Evolutionary conservation across 1,284 basidiomycete genomes (phyloP), one percentile per base, ranked within the genome.

Genomic region (Cutaneotrichosporon cavernicola): DNA sequence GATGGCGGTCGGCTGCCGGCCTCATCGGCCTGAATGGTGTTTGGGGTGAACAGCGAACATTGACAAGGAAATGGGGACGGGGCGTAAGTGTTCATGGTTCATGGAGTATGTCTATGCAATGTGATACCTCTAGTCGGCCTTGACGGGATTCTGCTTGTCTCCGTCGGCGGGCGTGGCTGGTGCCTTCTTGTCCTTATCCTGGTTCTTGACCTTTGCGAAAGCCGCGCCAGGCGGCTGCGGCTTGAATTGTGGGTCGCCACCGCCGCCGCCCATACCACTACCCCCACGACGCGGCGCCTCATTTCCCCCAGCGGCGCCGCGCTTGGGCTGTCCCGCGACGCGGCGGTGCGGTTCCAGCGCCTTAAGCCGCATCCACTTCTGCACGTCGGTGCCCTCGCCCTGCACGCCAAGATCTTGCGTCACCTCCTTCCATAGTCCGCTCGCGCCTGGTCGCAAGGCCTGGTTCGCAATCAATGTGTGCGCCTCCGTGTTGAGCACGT

Each of bases 401-500:
- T 77, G 67, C 5, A 61, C 61, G 32, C 78, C 81, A 32, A 80
- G 70, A 21, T 73, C 64, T 46, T 64, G 58, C 26, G 68, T 64
- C 10, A 49, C 63, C 1, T 69, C 70, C 18, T 67, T 64, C 76
- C 77, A 79, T 10, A 80, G 60, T 2, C 70, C 65, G 59, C 73
- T 69, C 40, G 65, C 69, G 22, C 75, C 78, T 22, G 76, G 74
- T 59, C 66, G 66, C 1, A 26, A 26, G 64, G 75, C 69, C 47
- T 62, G 55, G 61, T 77, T 73, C 40, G 73, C 67, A 53, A 81
- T 62, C 58, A 82, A 67, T 0, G 79, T 79, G 64, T 82, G 81
- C 2, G 81, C 80, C 69, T 82, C 80, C 76, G 84, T 85, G 30
- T 83, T 84, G 62, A 85, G 81, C 38, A 85, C 84, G 69, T 83